Evolutionary conservation across 306 rosid species (phyloP).

Genomic region (Prunus armeniaca): DNA sequence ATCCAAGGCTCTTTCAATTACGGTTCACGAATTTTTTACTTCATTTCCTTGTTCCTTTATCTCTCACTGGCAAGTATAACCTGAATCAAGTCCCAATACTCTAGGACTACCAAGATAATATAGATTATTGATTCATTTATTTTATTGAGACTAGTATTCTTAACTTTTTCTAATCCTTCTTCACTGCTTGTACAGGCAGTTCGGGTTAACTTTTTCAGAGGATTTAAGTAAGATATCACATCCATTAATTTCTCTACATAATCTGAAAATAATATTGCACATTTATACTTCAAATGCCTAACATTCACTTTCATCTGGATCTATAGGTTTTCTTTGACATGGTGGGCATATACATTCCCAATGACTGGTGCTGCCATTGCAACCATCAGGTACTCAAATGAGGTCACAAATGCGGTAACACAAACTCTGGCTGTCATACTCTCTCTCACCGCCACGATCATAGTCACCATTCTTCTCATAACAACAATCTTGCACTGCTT

Average conservation of each 20-base stretch:
- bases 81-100: too few relatives aligned
- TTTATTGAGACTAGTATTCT: not conserved
- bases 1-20: conserved; percentile 77
- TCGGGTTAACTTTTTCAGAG: conserved; percentile 70
- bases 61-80: conserved; percentile 66
- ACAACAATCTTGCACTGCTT: conserved; percentile 71
- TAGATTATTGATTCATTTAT: not conserved
- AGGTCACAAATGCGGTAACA: conserved; percentile 52
- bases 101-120: not conserved
- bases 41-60: conserved; percentile 81
- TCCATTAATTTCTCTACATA: not conserved
- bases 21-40: conserved; percentile 67
- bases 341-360: conserved; percentile 99
- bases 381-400: conserved; percentile 64
- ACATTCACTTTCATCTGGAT: conserved; percentile 21
- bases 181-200: conserved; percentile 57
- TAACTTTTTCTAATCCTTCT: not conserved
- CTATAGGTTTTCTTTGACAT: conserved; percentile 76
- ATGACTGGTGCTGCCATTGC: conserved; percentile 98
- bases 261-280: not conserved
- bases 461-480: conserved; percentile 47
- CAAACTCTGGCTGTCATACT: conserved; percentile 51
- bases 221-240: conserved; percentile 58
- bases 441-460: conserved; percentile 43
- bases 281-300: conserved; percentile 3